phyloP scores from a whole-genome alignment of 2,329 filamentous ascomycete species.

The Cladophialophora bantiana region DNA sequence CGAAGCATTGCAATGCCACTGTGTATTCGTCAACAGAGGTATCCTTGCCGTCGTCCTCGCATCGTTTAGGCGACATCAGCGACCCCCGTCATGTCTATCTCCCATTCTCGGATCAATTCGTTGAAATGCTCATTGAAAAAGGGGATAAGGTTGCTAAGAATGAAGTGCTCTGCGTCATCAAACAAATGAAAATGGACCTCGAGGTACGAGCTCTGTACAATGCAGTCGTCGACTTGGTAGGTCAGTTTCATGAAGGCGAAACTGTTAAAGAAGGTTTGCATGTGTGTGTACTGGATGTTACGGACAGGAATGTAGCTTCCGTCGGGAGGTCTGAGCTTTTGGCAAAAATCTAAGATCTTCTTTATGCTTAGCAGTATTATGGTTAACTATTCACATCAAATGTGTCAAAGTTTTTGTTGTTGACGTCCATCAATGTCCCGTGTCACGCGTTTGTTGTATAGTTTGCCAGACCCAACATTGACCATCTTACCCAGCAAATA shows the following conservation, averaged over 20 bases:
- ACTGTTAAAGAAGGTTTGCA: conserved; percentile 64
- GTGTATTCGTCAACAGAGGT: conserved; percentile 51
- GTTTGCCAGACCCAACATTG: no score
- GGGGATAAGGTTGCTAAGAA: conserved; percentile 59
- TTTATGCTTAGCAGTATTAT: no score
- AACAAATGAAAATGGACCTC: conserved; percentile 74
- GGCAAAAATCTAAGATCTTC: no score
- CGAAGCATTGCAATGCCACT: conserved; percentile 34
- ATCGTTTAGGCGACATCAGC: conserved; percentile 57
- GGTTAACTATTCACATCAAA: no score
- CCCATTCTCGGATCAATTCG: conserved; percentile 64
- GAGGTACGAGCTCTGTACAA: conserved; percentile 62
- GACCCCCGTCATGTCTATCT: conserved; percentile 62
- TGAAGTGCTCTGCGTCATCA: conserved; percentile 64
- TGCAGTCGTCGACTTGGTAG: conserved; percentile 59
- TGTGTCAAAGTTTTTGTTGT: no score
- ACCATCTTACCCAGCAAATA: no score
- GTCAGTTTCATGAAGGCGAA: conserved; percentile 43
- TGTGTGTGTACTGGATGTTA: neutral
- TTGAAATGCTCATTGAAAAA: conserved; percentile 64
- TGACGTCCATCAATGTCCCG: no score
- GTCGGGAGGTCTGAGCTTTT: no score
- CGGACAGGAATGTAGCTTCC: no score
- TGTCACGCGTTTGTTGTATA: no score
- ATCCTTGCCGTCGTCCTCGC: conserved; percentile 48